Conservation (phyloP, 2,329 filamentous ascomycete species). For the Chrysoporthe austroafricana region DNA sequence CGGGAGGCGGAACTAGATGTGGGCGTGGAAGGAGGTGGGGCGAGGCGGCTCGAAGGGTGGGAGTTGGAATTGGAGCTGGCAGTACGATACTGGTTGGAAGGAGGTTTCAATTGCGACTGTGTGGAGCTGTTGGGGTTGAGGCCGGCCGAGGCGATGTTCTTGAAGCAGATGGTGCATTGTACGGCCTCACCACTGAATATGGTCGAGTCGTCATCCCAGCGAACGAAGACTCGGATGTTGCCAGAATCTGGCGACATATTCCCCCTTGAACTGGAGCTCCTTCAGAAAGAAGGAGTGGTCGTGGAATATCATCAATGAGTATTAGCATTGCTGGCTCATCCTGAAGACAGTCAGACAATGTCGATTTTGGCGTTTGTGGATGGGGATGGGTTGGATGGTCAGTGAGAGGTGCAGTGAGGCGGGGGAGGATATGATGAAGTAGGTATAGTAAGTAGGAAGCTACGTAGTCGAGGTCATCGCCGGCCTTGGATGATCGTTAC, state of each 20-base stretch:
- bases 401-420: too few species aligned
- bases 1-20: constrained; percentile 35
- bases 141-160: constrained; percentile 69
- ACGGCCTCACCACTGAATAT: constrained; percentile 91
- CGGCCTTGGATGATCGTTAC: not conserved
- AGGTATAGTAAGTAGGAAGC: not conserved
- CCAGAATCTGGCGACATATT: constrained; percentile 55
- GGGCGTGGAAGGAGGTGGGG: constrained; percentile 45
- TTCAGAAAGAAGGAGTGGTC: constrained; percentile 38
- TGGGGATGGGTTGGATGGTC: too few species aligned
- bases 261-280: constrained; percentile 36
- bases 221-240: constrained; percentile 94
- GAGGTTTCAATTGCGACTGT: constrained; percentile 27
- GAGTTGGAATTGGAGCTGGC: constrained; percentile 34
- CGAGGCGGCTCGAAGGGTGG: constrained; percentile 41
- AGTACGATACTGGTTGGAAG: constrained; percentile 37
- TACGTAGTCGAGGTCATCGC: not conserved
- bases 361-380: not conserved
- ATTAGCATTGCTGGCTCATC: constrained; percentile 23
- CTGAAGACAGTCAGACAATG: not conserved
- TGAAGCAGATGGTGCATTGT: constrained; percentile 95
- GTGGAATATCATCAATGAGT: constrained; percentile 26
- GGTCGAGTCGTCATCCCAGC: constrained; percentile 83
- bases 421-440: not conserved
- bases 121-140: constrained; percentile 30